Conservation (phyloP, 2,329 filamentous ascomycete genomes). For the Ceratocystis huliohia region DNA sequence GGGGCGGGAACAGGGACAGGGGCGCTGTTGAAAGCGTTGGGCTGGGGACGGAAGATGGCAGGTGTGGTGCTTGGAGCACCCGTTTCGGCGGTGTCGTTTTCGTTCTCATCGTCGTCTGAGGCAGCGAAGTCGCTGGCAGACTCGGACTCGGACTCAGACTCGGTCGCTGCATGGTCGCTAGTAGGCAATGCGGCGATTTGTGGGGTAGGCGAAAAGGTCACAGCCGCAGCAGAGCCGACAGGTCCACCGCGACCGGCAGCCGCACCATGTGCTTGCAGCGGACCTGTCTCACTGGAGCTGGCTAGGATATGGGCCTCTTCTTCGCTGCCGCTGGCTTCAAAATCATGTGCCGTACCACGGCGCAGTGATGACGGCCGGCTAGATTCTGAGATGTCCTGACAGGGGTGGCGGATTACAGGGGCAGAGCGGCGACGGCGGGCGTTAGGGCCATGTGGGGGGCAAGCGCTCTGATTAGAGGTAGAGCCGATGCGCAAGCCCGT, state of each 20-base stretch:
- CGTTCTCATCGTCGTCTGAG: slow-evolving; percentile 38
- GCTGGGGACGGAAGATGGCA: slow-evolving; percentile 63
- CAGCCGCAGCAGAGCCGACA: not conserved
- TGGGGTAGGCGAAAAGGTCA: slow-evolving; percentile 11
- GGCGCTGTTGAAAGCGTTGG: slow-evolving; percentile 57
- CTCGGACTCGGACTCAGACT: slow-evolving; percentile 30
- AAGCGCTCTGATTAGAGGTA: slow-evolving; percentile 26
- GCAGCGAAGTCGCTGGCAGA: slow-evolving; percentile 23
- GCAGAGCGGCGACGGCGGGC: slow-evolving; percentile 41
- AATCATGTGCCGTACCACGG: slow-evolving; percentile 74
- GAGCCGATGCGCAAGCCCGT: slow-evolving; percentile 69
- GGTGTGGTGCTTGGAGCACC: slow-evolving; percentile 56
- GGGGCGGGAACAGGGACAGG: slow-evolving; percentile 48
- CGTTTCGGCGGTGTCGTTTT: slow-evolving; percentile 59
- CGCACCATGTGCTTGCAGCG: not conserved
- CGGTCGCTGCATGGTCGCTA: slow-evolving; percentile 28
- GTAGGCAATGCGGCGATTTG: slow-evolving; percentile 7
- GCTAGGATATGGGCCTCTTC: slow-evolving; percentile 50
- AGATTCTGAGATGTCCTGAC: slow-evolving; percentile 4
- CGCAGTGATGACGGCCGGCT: slow-evolving; percentile 31
- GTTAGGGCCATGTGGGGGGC: slow-evolving; percentile 24
- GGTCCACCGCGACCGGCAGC: not conserved
- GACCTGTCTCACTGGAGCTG: not conserved
- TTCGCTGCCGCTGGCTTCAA: slow-evolving; percentile 85
- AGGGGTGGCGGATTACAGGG: slow-evolving; percentile 22